These are phyloP conservation scores for Penicillium egyptiacum DNA, from an alignment of 495 filamentous ascomycete species.

Conservation along the genomic window DNA sequence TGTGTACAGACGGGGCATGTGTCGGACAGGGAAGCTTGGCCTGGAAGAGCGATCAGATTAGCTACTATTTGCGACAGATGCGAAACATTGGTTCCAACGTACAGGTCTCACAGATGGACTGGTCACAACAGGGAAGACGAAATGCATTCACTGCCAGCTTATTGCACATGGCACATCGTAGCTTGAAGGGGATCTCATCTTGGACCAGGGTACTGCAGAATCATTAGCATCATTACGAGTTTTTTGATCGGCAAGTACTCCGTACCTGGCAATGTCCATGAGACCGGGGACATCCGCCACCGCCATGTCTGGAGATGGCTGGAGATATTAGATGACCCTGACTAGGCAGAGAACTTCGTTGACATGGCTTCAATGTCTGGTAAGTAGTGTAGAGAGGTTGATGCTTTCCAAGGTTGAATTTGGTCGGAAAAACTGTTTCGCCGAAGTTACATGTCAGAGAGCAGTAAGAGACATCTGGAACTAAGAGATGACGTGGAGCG, in stretches of 20 bases:
- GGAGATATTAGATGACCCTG: constrained; percentile 10
- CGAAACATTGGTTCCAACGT: constrained; percentile 32
- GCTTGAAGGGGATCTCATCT: constrained; percentile 89
- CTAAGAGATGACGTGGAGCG: background rate
- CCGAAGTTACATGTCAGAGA: constrained; percentile 14
- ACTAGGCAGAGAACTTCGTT: background rate
- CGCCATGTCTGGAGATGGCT: constrained; percentile 33
- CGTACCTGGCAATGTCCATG: constrained; percentile 49
- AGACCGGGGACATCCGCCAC: constrained; percentile 45
- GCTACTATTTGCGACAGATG: background rate
- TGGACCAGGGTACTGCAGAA: constrained; percentile 66
- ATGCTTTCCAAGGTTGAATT: constrained; percentile 16
- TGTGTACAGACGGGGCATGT: constrained; percentile 94
- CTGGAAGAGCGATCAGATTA: constrained; percentile 40
- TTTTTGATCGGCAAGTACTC: background rate
- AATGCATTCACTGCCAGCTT: constrained; percentile 90
- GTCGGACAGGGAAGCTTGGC: constrained; percentile 72
- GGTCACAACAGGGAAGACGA: constrained; percentile 90
- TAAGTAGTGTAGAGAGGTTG: background rate
- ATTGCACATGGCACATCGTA: constrained; percentile 90
- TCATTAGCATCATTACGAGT: constrained; percentile 3
- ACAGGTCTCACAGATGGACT: constrained; percentile 91
- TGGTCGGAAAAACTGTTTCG: constrained; percentile 23
- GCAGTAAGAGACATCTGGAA: background rate
- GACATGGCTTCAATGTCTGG: background rate